Percentiles rank a stretch among this genome's conserved stretches.
phyloP scores from a whole-genome alignment of 31 red algal genomes.

The Asparagopsis taxiformis region DNA sequence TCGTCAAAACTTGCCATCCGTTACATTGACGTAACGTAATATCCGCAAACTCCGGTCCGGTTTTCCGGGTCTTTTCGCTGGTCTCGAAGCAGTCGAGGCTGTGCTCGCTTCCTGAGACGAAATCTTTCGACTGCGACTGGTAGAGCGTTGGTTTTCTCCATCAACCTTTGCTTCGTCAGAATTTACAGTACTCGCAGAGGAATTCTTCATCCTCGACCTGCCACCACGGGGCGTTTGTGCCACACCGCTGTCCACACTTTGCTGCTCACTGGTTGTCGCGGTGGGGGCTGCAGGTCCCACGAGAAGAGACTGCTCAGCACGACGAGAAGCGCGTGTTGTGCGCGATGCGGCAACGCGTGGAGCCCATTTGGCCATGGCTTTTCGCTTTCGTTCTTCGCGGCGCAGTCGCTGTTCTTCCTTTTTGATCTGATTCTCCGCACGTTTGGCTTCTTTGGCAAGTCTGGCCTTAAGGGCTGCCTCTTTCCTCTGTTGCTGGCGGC shows the following conservation, averaged over 20 bases:
- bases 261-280: not conserved
- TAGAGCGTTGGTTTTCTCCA: too few relatives aligned
- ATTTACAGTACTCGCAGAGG: too few relatives aligned
- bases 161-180: not conserved
- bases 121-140: too few relatives aligned
- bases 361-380: conserved; percentile 44
- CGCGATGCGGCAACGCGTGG: conserved; percentile 36
- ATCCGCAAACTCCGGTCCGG: conserved; percentile 26
- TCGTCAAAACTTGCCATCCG: conserved; percentile 38
- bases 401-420: conserved; percentile 20
- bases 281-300: not conserved
- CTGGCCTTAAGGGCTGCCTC: conserved; percentile 1
- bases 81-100: not conserved
- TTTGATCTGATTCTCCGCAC: conserved; percentile 3
- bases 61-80: conserved; percentile 49
- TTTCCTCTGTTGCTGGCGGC: conserved; percentile 17
- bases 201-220: too few relatives aligned
- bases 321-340: conserved; percentile 34
- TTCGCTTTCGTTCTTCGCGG: conserved; percentile 16
- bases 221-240: too few relatives aligned
- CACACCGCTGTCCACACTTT: too few relatives aligned
- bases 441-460: conserved; percentile 10
- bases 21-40: conserved; percentile 32
- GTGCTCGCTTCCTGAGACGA: not conserved
- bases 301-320: conserved; percentile 15